Conservation (phyloP, 495 filamentous ascomycete genomes). For the Tuber indicum region DNA sequence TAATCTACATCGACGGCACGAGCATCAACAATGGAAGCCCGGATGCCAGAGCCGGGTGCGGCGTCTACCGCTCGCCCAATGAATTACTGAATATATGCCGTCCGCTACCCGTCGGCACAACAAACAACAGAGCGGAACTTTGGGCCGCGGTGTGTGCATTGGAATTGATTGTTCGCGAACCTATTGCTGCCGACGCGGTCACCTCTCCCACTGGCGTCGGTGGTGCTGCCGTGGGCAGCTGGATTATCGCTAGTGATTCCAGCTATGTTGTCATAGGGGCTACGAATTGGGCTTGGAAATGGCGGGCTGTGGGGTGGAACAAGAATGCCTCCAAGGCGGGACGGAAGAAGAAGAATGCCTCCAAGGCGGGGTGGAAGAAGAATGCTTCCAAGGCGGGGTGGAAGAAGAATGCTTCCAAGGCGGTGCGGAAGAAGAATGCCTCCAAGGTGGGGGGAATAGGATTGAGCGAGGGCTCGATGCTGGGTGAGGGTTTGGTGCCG, state of each 20-base stretch:
- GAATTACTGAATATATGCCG: neutral
- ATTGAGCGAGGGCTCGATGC: neutral
- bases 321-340: neutral
- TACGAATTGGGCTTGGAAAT: neutral
- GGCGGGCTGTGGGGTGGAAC: neutral
- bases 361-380: neutral
- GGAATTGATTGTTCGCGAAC: neutral
- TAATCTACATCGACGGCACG: neutral
- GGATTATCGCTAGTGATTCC: neutral
- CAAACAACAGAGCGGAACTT: neutral
- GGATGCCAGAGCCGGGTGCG: neutral
- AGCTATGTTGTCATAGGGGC: neutral
- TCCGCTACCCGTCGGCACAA: neutral
- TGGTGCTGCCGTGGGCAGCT: neutral
- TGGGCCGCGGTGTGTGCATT: neutral
- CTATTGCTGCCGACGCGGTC: neutral
- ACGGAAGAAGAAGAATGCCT: neutral
- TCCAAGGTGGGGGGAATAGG: neutral
- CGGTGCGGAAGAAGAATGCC: neutral
- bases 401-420: neutral
- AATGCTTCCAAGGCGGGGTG: neutral
- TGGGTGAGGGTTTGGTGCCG: neutral
- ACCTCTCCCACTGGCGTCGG: neutral
- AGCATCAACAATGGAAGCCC: neutral
- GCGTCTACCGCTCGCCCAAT: neutral